Evolutionary conservation across 2,329 filamentous ascomycete genomes (phyloP), one percentile per base, ranked within the genome.

Genomic region (Pyrenophora graminea): DNA sequence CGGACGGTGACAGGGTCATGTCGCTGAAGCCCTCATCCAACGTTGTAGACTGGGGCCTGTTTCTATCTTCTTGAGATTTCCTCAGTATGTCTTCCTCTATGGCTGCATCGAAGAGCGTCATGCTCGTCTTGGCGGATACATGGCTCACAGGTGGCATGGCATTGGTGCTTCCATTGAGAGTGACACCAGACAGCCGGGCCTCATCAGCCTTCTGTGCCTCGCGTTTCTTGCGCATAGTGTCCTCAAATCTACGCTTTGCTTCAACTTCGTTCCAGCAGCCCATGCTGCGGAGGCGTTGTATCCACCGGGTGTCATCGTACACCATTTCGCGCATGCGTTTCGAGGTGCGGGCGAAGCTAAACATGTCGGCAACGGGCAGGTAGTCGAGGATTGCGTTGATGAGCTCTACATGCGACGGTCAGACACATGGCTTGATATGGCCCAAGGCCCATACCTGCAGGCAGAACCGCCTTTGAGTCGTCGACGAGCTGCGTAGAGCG

Each of bases 231-330:
- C 71, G 75, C 72, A 78, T 81, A 6, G 83, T 81, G 19, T 93
- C 87, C 56, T 97, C 93, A 45, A 91, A 90, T 45, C 89, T 79
- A 61, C 84, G 85, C 54, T 92, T 83, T 4, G 94, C 94, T 70
- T 96, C 93, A 3, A 79, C 74, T 70, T 99, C 94, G 67, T 96
- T 88, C 94, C 94, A 99, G 61, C 89, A 88, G 2, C 88, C 90
- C 86, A 99, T 96, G 51, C 82, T 86, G 70, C 89, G 89, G 47
- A 99, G 76, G 57, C 90, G 84, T 58, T 90, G 85, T 33, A 97
- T 89, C 94, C 94, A 99, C 77, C 93, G 84, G 42, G 91, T 90
- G 73, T 99, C 94, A 72, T 99, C 94, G 75, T 97, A 99, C 3
- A 97, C 92, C 92, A 99, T 99, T 76, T 99, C 94, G 69, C 89